Base-by-base conservation (phyloP, 495 filamentous ascomycete genomes). In the Penicillium macrosclerotiorum region DNA sequence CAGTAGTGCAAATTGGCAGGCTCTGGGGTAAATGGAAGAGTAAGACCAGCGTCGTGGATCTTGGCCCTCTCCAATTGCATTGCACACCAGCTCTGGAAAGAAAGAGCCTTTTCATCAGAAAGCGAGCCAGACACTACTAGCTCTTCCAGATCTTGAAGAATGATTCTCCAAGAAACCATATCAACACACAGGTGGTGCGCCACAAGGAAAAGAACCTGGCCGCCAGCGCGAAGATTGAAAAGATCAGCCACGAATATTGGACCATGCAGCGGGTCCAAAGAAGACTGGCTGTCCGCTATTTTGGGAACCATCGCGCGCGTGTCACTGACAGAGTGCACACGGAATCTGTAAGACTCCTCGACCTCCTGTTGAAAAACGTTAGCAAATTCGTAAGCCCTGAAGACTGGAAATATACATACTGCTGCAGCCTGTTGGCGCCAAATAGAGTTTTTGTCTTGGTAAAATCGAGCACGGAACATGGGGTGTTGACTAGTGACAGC, bases 161-260 rank as follows among this genome's bases (percentile, higher is more conserved):
- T 76, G 43, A 85, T 72, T 20, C 79, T 72, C 84, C 84, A 88
- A 2, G 86, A 89, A 0, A 84, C 78, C 36, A 86, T 75, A 54
- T 89, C 86, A 40, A 89, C 72, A 14, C 80, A 81, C 0, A 87
- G 67, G 50, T 88, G 85, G 54, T 86, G 82, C n/a, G 77, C 82
- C 0, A 73, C 72, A 17, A 89, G 60, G 59, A 84, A 85, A 3
- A 88, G 60, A 22, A 81, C 58, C 35, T 85, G 81, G 19, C 72
- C 68, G 7, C 62, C 57, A n/a, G 75, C 68, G 35, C 68, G 54
- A 5, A 76, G 69, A 12, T 80, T 69, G 51, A 88, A 80, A 1
- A 77, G 45, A 42, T 77, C 71, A 1, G 65, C 67, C 3, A 67
- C 64, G 22, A 76, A 63, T 4, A 75, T 50, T 9, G 73, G 74